A percentile compares a stretch with the other conserved stretches of the same genome.
phyloP scores from a whole-genome alignment of 1,139 yeast species.

The Kluyveromyces sp. region DNA sequence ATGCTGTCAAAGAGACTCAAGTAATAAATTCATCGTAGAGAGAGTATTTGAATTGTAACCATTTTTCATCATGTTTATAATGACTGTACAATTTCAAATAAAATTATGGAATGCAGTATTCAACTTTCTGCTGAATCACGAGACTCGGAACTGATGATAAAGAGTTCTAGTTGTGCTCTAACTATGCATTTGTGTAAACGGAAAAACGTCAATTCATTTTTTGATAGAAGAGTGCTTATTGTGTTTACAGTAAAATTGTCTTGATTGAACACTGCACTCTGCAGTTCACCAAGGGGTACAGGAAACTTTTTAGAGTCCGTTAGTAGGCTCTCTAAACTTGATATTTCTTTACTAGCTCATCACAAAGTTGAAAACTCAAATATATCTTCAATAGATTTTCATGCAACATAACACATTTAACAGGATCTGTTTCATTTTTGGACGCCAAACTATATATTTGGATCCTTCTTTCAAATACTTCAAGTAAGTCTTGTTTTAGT shows the following conservation, averaged over 20 bases:
- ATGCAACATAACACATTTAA: slow-evolving; percentile 12
- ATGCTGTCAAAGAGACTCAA: slow-evolving; percentile 7
- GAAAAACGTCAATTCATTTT: slow-evolving; percentile 16
- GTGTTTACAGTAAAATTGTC: slow-evolving; percentile 4
- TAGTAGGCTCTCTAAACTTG: slow-evolving; percentile 11
- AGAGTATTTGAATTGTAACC: slow-evolving; percentile 20
- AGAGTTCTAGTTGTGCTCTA: slow-evolving; percentile 16
- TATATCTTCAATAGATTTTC: slow-evolving; percentile 23
- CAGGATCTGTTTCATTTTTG: slow-evolving; percentile 7
- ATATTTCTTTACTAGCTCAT: slow-evolving; percentile 20
- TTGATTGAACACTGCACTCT: slow-evolving; percentile 15
- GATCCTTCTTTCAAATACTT: slow-evolving; percentile 22
- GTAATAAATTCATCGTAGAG: slow-evolving; percentile 13
- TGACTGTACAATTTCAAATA: slow-evolving; percentile 11
- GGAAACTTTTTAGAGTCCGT: slow-evolving; percentile 4
- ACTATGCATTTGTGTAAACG: slow-evolving; percentile 19
- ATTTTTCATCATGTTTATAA: slow-evolving; percentile 11
- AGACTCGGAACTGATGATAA: slow-evolving; percentile 9
- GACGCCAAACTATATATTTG: slow-evolving; percentile 5
- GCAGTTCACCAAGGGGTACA: slow-evolving; percentile 16
- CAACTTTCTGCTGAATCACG: slow-evolving; percentile 10
- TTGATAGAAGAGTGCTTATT: slow-evolving; percentile 10
- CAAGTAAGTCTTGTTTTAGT: slow-evolving; percentile 18
- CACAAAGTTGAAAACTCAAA: slow-evolving; percentile 19
- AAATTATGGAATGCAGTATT: slow-evolving; percentile 12